Evolutionary conservation across 2,329 filamentous ascomycete species (phyloP).

Genomic region (Fusarium sp.): DNA sequence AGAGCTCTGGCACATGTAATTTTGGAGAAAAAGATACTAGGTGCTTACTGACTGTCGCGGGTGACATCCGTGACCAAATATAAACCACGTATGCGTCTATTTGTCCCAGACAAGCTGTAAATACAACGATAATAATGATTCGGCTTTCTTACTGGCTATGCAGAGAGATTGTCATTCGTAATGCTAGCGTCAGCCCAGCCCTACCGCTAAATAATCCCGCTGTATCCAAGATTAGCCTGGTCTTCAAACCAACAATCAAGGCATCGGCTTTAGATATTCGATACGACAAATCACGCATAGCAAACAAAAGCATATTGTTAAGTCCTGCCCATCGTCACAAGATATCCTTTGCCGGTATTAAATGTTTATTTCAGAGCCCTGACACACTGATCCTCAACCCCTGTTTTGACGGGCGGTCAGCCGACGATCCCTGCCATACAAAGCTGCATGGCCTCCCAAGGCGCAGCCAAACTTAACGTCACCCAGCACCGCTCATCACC

Average conservation of each 20-base stretch:
- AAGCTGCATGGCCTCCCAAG: background rate
- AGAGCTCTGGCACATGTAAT: too few species aligned
- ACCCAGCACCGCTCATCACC: background rate
- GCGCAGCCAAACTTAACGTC: background rate
- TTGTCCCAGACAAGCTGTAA: background rate
- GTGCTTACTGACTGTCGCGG: fast-evolving
- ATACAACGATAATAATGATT: background rate
- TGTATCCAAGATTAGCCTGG: background rate
- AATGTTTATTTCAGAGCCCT: background rate
- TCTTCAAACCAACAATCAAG: too few species aligned
- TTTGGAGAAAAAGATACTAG: background rate
- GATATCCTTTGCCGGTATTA: background rate
- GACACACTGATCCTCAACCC: background rate
- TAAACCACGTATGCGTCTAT: too few species aligned
- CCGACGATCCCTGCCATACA: background rate
- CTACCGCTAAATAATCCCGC: background rate
- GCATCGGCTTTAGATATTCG: background rate
- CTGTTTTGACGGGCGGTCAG: background rate
- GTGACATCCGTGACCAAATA: background rate
- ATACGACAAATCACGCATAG: background rate
- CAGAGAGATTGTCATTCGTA: background rate
- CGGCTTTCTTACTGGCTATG: background rate
- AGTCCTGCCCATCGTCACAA: fast-evolving
- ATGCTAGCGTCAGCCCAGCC: background rate
- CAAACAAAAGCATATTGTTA: fast-evolving